A percentile compares a stretch with the other conserved stretches of the same genome.
phyloP scores from a whole-genome alignment of 2,329 filamentous ascomycete genomes.

The Ophiostoma perfectum region DNA sequence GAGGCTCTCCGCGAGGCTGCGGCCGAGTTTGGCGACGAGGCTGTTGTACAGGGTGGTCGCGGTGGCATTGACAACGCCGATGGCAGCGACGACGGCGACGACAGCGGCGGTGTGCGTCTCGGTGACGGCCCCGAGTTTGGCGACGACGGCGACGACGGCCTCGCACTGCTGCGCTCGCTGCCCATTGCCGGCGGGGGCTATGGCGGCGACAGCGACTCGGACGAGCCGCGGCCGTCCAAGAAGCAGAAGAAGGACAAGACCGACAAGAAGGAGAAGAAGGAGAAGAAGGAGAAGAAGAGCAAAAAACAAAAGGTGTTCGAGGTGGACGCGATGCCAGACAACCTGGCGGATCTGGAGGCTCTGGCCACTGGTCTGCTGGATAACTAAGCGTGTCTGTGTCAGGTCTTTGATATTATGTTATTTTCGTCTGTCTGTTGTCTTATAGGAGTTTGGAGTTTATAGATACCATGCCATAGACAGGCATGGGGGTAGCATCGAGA shows the following conservation, averaged over 20 bases:
- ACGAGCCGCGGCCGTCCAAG: conserved; percentile 46
- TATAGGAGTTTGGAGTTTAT: background rate
- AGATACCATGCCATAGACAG: background rate
- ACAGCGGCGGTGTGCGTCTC: conserved; percentile 32
- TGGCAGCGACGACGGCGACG: conserved; percentile 29
- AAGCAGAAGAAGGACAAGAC: conserved; percentile 63
- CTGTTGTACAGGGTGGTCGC: conserved; percentile 43
- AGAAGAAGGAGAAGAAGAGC: conserved; percentile 39
- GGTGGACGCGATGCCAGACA: conserved; percentile 65
- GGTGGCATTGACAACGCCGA: background rate
- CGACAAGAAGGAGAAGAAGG: conserved; percentile 38
- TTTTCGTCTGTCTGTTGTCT: background rate
- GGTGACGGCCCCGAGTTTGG: conserved; percentile 33
- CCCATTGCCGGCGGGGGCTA: conserved; percentile 42
- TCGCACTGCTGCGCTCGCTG: conserved; percentile 54
- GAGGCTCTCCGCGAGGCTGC: conserved; percentile 34
- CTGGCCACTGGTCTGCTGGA: conserved; percentile 68
- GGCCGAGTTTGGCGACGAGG: conserved; percentile 2
- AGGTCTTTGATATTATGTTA: too few relatives aligned
- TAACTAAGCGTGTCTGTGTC: conserved; percentile 29
- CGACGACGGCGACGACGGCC: conserved; percentile 47
- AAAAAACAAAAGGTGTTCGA: conserved; percentile 53
- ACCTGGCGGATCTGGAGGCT: conserved; percentile 71
- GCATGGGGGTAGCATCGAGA: background rate
- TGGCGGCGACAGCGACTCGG: conserved; percentile 24